Evolutionary conservation across 495 filamentous ascomycete species (phyloP).

Genomic region (Podospora didyma): DNA sequence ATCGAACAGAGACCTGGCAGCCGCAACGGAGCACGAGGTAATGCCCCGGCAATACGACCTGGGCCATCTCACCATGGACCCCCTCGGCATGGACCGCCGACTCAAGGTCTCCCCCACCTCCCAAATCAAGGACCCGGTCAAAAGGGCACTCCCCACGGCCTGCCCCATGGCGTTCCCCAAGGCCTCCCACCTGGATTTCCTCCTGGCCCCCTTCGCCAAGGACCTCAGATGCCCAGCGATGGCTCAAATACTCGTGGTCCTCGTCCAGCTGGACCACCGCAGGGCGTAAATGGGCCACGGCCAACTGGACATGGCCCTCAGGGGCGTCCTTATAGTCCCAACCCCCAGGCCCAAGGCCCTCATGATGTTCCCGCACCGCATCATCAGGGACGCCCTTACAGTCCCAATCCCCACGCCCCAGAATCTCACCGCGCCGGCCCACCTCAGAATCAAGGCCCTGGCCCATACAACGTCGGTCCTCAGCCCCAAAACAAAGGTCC

Average conservation of each 20-base stretch:
- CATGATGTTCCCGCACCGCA: too few species aligned
- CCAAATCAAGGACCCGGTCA: slow-evolving; percentile 2
- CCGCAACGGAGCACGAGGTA: slow-evolving; percentile 8
- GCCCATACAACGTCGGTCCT: not conserved
- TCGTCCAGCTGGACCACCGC: not conserved
- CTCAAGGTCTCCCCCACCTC: slow-evolving; percentile 20
- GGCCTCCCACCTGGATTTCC: slow-evolving; percentile 1
- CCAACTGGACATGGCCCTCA: not conserved
- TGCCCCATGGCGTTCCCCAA: slow-evolving; percentile 7
- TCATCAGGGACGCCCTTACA: not conserved
- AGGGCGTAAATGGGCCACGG: not conserved
- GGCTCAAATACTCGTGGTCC: not conserved
- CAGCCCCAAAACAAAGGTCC: too few species aligned
- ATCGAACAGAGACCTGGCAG: slow-evolving; percentile 22
- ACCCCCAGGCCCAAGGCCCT: not conserved
- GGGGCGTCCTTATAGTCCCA: not conserved
- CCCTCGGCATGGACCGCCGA: slow-evolving; percentile 28
- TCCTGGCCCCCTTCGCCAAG: slow-evolving; percentile 14
- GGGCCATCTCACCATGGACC: slow-evolving; percentile 18
- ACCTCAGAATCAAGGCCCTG: too few species aligned
- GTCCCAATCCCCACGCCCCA: not conserved
- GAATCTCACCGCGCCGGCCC: not conserved
- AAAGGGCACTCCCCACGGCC: slow-evolving; percentile 1
- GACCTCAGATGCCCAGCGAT: slow-evolving; percentile 4
- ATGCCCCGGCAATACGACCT: not conserved